A percentile compares a stretch with the other conserved stretches of the same genome.
Conservation (phyloP, 208 protist species). For the Wallacemonas sp. region DNA sequence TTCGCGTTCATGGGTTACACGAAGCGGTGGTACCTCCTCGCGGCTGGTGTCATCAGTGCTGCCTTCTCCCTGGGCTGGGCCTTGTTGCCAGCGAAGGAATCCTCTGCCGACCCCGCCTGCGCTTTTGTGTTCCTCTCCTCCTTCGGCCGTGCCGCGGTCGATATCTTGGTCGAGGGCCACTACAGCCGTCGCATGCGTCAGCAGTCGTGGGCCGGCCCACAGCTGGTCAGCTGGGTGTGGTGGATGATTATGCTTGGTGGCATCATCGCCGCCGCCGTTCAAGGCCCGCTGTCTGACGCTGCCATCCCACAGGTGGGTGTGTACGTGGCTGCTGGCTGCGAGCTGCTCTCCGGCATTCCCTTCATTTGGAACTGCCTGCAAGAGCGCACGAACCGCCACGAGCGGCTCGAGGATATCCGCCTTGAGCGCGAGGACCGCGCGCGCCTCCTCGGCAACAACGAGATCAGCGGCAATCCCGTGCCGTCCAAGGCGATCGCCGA, state of each 20-base stretch:
- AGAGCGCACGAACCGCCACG: constrained; percentile 23
- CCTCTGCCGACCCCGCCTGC: constrained; percentile 20
- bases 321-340: constrained; percentile 25
- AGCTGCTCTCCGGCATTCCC: constrained; percentile 17
- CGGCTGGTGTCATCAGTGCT: constrained; percentile 18
- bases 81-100: constrained; percentile 17
- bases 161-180: constrained; percentile 37
- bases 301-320: constrained; percentile 19
- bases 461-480: neutral
- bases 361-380: constrained; percentile 34
- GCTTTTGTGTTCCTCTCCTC: constrained; percentile 17
- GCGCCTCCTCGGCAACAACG: neutral
- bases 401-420: constrained; percentile 23
- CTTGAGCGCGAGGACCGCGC: neutral
- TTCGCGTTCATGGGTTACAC: constrained; percentile 36
- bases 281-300: constrained; percentile 34
- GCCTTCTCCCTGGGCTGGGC: constrained; percentile 22
- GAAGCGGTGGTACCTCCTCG: constrained; percentile 40
- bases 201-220: constrained; percentile 19
- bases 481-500: neutral
- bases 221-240: constrained; percentile 46
- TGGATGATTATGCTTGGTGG: constrained; percentile 29
- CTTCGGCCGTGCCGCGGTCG: constrained; percentile 31
- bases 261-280: constrained; percentile 19
- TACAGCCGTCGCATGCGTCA: constrained; percentile 44